These are phyloP conservation scores for Macrocybe sp. DNA, from an alignment of 1,284 basidiomycete species.

Conservation along the genomic window DNA sequence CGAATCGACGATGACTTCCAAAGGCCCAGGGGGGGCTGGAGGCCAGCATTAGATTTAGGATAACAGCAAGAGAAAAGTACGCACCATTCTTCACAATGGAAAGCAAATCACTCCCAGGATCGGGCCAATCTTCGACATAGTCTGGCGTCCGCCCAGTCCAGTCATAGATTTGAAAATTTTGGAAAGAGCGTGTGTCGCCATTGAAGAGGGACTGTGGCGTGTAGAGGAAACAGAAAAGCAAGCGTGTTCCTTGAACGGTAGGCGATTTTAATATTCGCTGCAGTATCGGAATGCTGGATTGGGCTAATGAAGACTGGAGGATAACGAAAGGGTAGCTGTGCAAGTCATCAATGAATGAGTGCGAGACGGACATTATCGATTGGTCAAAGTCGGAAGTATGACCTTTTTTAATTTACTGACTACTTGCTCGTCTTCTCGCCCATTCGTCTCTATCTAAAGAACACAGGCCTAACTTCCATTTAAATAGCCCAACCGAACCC, in stretches of 20 bases:
- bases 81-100: conserved; percentile 42
- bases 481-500: conserved; percentile 41
- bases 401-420: background rate
- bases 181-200: conserved; percentile 12
- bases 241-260: conserved; percentile 17
- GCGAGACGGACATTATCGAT: conserved; percentile 20
- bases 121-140: conserved; percentile 35
- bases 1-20: conserved; percentile 64
- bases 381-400: background rate
- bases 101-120: conserved; percentile 36
- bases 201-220: conserved; percentile 40
- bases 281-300: conserved; percentile 58
- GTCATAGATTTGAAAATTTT: conserved; percentile 42
- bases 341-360: conserved; percentile 27
- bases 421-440: conserved; percentile 20
- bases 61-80: conserved; percentile 7
- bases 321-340: conserved; percentile 48
- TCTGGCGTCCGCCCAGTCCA: conserved; percentile 50
- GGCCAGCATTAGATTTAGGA: conserved; percentile 9
- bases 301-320: conserved; percentile 60
- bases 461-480: conserved; percentile 45
- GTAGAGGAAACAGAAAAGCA: conserved; percentile 62
- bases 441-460: conserved; percentile 39
- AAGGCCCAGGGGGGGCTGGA: conserved; percentile 29
- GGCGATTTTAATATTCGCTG: conserved; percentile 31